Base-by-base conservation (phyloP, 768 basidiomycete species). In the Lactarius hatsudake region DNA sequence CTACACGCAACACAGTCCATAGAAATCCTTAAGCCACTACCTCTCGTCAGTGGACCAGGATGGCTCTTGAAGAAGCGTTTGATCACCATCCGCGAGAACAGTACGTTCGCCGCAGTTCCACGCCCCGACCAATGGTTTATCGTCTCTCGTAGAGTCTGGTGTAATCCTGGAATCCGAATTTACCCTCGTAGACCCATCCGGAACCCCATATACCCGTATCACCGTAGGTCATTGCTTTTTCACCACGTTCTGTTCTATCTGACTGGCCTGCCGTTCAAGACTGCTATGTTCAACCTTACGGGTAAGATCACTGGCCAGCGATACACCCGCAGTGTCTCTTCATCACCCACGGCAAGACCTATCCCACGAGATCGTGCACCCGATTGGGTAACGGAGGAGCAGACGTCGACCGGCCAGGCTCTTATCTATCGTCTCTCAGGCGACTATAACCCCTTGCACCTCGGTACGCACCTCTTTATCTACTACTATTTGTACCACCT, bases 1-100 rank as follows among this genome's bases (percentile, higher is more conserved):
- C 91, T 92, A 73, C 57, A 95, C 72, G 92, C 80, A 10, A 85
- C 86, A 12, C 91, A 94, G 75, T 87, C 85, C 9, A 90, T 95
- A 65, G 86, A 94, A 75, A 83, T 93, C 34, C 73, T 95, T 66
- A 90, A 87, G 75, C 84, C 87, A 23, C 79, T 96, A 58, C 93
- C 93, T 0, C 75, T 82, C 0, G 87, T 86, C 40, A 89, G 88
- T 68, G 92, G 92, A 10, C 79, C 84, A 2, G 94, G 91, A 8
- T 96, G 93, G 93, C 89, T 81, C 65, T 81, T 88, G 74, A 87
- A 83, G 71, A 80, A 80, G 66, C 82, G 87, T 66, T 81, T 92
- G 59, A 83, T 84, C 1, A 91, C 86, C 43, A 80, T 94, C 26
- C 84, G 83, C 59, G 93, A 96, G 79, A 95, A 95, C 76, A 93